Evolutionary conservation across 305 asterid species (phyloP), one percentile per base, ranked within the genome.

Genomic region (Striga hermonthica): DNA sequence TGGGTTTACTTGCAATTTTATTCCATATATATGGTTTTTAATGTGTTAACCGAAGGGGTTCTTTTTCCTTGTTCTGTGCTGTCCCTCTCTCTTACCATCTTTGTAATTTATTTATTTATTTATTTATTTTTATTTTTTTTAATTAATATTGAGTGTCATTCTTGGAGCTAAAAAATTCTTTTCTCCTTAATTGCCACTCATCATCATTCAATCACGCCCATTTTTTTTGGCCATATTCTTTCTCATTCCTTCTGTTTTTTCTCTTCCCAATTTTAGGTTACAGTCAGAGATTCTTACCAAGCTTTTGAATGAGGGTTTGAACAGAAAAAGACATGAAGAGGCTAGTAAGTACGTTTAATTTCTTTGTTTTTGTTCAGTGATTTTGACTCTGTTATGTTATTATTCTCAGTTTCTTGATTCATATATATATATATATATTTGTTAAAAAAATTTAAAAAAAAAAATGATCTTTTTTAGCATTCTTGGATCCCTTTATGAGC

Each of bases 301-400:
- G 64, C 71, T 72, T 72, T 75, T 72, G 78, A 79, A 80, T 82
- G 85, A 79, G 79, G 76, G 76, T 72, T 82, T 86, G 85, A 84
- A 81, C 73, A 80, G 79, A 76, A 61, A 72, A 68, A 76, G 74
- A 74, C 73, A 80, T 87, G 96, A 87, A 83, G 97, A 78, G 96
- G 91, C 95, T 93, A 87, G 98, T 93, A 93, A 90, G 98, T 90
- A 93, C 90, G 98, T 92, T 89, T 53, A 52, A 75, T 56, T 72
- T 4, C 34, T 0, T 28, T 53, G 57, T 73, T 66, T 71, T 47
- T 35, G 16, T 69, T 5, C 62, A 58, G 52, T 58, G 66, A 48
- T 65, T 55, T 57, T 56, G 41, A 35, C 63, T 59, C 35, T 65
- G n/a, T 60, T 59, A 13, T 65, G 39, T 70, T 63, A 4, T 16